Evolutionary conservation across 495 filamentous ascomycete genomes (phyloP).

Genomic region (Aspergillus egyptiacus): DNA sequence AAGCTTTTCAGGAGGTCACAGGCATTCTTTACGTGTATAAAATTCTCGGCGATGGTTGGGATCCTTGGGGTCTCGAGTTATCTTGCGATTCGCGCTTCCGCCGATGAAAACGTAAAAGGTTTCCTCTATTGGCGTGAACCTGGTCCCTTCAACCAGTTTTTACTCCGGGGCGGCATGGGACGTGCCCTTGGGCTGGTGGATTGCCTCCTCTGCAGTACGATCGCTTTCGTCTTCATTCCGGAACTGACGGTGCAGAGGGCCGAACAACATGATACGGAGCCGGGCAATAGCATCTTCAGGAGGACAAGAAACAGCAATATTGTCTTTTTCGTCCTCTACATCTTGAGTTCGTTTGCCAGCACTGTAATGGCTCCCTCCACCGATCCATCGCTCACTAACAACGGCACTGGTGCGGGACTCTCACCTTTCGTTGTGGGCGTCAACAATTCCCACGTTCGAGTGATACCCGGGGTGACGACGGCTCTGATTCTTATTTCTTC

Average conservation of each 20-base stretch:
- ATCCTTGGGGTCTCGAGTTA: conserved; percentile 64
- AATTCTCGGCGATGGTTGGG: conserved; percentile 69
- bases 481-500: conserved; percentile 66
- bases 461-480: conserved; percentile 60
- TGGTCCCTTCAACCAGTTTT: conserved; percentile 62
- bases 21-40: conserved; percentile 70
- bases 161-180: conserved; percentile 54
- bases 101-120: conserved; percentile 57
- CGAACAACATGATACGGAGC: conserved; percentile 39
- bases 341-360: conserved; percentile 52
- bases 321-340: conserved; percentile 51
- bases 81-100: conserved; percentile 63
- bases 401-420: conserved; percentile 43
- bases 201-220: conserved; percentile 50
- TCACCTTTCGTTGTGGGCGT: conserved; percentile 35
- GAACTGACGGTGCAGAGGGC: conserved; percentile 50
- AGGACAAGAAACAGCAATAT: conserved; percentile 18
- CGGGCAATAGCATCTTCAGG: conserved; percentile 23
- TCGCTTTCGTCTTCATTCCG: conserved; percentile 51
- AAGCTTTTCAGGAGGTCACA: conserved; percentile 75
- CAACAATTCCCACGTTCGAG: conserved; percentile 44
- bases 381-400: conserved; percentile 44
- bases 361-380: conserved; percentile 52
- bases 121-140: conserved; percentile 73
- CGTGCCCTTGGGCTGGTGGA: conserved; percentile 65